Evolutionary conservation across 1,284 basidiomycete genomes (phyloP).

Genomic region (Leccinum insolens): DNA sequence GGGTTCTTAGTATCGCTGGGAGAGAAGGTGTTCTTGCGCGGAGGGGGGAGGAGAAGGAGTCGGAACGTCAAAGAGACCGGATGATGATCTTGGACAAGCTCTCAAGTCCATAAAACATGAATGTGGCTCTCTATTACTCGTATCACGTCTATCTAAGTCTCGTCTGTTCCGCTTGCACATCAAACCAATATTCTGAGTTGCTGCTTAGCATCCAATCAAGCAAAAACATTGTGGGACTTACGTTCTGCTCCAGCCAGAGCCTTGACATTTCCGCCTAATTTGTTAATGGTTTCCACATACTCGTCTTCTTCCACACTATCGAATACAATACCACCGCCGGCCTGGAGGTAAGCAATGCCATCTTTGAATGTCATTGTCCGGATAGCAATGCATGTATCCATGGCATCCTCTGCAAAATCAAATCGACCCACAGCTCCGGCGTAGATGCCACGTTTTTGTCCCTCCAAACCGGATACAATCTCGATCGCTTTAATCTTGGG

Average conservation of each 20-base stretch:
- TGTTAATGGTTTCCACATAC: conserved; percentile 95
- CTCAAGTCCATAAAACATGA: conserved; percentile 31
- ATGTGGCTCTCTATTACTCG: conserved; percentile 22
- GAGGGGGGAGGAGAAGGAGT: conserved; percentile 18
- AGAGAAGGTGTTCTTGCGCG: conserved; percentile 69
- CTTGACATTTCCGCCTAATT: conserved; percentile 85
- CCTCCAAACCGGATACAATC: conserved; percentile 85
- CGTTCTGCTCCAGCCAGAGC: conserved; percentile 91
- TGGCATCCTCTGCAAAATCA: conserved; percentile 92
- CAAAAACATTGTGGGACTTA: conserved; percentile 44
- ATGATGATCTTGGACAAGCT: conserved; percentile 32
- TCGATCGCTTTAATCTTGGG: conserved; percentile 99
- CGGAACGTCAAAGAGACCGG: conserved; percentile 29
- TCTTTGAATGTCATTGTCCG: conserved; percentile 98
- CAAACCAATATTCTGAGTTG: conserved; percentile 64
- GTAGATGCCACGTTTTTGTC: conserved; percentile 92
- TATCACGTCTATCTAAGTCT: conserved; percentile 31
- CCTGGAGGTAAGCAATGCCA: conserved; percentile 91
- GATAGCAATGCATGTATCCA: conserved; percentile 99
- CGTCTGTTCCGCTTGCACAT: conserved; percentile 54
- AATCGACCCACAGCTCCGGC: conserved; percentile 97
- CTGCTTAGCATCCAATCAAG: conserved; percentile 17
- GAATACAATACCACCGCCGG: conserved; percentile 97
- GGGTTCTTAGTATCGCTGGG: conserved; percentile 91
- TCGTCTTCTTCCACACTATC: conserved; percentile 98